Percentiles rank a stretch among this genome's conserved stretches.
Evolutionary conservation across 345 rosid species (phyloP).

Genomic region (Isatis tinctoria): DNA sequence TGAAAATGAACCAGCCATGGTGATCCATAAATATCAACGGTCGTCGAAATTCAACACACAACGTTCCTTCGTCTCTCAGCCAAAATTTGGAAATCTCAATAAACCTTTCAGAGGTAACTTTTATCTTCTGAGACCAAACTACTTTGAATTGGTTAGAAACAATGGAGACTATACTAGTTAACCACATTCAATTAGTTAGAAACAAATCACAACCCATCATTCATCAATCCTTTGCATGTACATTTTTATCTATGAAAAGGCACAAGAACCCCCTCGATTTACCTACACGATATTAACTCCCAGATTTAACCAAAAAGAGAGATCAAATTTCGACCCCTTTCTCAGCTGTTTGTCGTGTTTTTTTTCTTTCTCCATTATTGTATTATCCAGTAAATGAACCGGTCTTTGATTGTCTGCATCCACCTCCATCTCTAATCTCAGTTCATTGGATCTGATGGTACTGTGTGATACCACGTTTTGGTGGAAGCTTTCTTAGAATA

Average conservation of each 20-base stretch:
- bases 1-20: background rate
- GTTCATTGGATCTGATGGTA: conserved; percentile 62
- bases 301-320: background rate
- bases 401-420: background rate
- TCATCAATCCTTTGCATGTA: conserved; percentile 11
- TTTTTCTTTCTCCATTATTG: background rate
- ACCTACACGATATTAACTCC: conserved; percentile 16
- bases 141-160: background rate
- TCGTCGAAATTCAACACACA: background rate
- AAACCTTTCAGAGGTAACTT: background rate
- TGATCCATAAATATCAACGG: background rate
- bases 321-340: background rate
- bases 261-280: background rate
- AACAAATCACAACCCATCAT: conserved; percentile 6
- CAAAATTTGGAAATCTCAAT: background rate
- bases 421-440: background rate
- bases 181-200: conserved; percentile 10
- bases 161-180: conserved; percentile 3
- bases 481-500: conserved; percentile 77
- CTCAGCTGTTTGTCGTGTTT: background rate
- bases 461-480: conserved; percentile 62
- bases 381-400: background rate
- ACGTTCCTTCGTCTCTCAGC: background rate
- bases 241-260: conserved; percentile 17
- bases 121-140: background rate